Conservation (phyloP, 441 rosid genomes). For the Manihot esculenta region DNA sequence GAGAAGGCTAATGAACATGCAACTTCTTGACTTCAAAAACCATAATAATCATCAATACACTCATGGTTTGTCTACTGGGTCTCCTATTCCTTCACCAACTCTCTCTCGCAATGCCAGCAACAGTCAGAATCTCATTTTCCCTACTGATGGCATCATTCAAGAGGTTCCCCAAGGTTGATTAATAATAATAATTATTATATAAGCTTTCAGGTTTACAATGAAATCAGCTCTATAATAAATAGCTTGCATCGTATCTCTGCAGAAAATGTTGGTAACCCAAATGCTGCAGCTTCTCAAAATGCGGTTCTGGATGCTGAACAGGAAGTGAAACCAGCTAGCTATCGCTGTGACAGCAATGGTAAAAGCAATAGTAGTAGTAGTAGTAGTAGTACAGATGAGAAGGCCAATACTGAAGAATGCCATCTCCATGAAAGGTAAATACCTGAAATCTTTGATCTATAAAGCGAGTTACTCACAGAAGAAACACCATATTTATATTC, state of each 20-base stretch:
- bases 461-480: conserved; percentile 12
- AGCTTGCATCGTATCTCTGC: conserved; percentile 13
- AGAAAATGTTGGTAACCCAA: conserved; percentile 33
- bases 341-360: conserved; percentile 5
- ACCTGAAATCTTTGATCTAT: conserved; percentile 1
- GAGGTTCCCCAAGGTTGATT: conserved; percentile 28
- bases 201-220: neutral
- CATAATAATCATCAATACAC: conserved; percentile 48
- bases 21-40: conserved; percentile 64
- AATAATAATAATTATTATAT: neutral
- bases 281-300: conserved; percentile 16
- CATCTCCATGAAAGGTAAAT: conserved; percentile 47
- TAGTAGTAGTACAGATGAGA: conserved; percentile 32
- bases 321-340: conserved; percentile 29
- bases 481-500: conserved; percentile 7
- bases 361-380: conserved; percentile 12
- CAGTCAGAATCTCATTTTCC: conserved; percentile 37
- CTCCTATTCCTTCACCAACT: conserved; percentile 47
- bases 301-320: conserved; percentile 25
- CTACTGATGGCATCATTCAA: conserved; percentile 34
- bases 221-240: neutral
- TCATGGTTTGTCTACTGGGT: conserved; percentile 37
- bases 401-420: conserved; percentile 36
- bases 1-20: conserved; percentile 62
- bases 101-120: conserved; percentile 42